Evolutionary conservation across 1,284 basidiomycete species (phyloP).

Genomic region (Moesziomyces sp.): DNA sequence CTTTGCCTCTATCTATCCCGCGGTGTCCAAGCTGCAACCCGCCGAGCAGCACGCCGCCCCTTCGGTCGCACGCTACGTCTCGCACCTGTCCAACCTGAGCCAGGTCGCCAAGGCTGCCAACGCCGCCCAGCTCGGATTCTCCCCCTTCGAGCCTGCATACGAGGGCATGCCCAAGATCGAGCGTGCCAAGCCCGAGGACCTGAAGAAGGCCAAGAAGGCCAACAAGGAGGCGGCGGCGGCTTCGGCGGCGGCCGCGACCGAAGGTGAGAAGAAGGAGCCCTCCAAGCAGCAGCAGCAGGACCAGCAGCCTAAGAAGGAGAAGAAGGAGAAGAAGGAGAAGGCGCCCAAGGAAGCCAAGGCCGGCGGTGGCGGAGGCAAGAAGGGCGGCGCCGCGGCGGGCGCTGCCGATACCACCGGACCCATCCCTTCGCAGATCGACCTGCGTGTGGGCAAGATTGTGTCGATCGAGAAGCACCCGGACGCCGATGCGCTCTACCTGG

Average conservation of each 20-base stretch:
- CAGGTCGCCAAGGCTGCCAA: constrained; percentile 40
- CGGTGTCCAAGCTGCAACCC: constrained; percentile 56
- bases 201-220: constrained; percentile 58
- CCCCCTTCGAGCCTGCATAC: constrained; percentile 59
- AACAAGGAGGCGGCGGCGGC: constrained; percentile 49
- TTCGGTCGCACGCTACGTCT: constrained; percentile 64
- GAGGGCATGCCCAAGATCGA: constrained; percentile 64
- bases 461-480: constrained; percentile 64
- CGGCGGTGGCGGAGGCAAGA: constrained; percentile 50
- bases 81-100: constrained; percentile 62
- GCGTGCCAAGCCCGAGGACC: constrained; percentile 53
- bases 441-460: constrained; percentile 66
- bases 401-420: constrained; percentile 53
- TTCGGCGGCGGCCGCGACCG: constrained; percentile 12
- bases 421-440: constrained; percentile 62
- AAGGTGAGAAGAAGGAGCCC: constrained; percentile 21
- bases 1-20: constrained; percentile 61
- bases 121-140: constrained; percentile 44
- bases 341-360: constrained; percentile 58
- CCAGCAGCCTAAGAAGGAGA: constrained; percentile 45
- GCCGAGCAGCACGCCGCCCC: constrained; percentile 62
- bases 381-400: constrained; percentile 43
- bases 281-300: constrained; percentile 26
- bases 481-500: constrained; percentile 66
- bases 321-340: constrained; percentile 61